A percentile compares a stretch with the other conserved stretches of the same genome.
These are phyloP conservation scores for Eimeria praecox DNA, from an alignment of 169 alveolate genomes.

Conservation along the genomic window DNA sequence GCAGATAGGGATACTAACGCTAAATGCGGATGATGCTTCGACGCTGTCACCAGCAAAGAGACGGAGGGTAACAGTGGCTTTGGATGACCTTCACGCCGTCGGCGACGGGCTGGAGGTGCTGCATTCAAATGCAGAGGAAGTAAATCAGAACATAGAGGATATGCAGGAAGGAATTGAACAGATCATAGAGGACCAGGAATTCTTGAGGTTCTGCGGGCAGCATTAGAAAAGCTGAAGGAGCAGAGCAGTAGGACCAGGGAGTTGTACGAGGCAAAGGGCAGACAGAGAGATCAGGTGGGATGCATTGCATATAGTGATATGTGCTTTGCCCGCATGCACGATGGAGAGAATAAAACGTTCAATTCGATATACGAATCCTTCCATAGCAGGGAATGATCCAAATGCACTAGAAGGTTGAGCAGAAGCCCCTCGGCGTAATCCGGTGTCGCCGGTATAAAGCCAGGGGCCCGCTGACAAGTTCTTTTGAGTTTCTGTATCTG, in stretches of 20 bases:
- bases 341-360: no score
- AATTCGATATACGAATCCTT: no score
- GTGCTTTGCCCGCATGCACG: no score
- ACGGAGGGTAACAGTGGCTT: constrained; percentile 6
- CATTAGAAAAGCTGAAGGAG: background rate
- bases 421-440: no score
- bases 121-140: background rate
- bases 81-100: background rate
- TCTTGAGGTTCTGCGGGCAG: background rate
- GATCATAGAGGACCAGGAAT: background rate
- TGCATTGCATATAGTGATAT: no score
- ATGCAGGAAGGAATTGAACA: background rate
- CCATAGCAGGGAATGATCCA: no score
- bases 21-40: background rate
- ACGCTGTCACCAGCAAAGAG: background rate
- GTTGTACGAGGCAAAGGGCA: background rate
- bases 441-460: no score
- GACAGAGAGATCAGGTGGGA: constrained; percentile 1
- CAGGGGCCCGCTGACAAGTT: no score
- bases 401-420: no score
- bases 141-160: background rate
- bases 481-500: no score
- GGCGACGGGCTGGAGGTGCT: constrained; percentile 27
- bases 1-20: background rate
- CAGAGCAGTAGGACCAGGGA: background rate